Conservation (phyloP, 2,329 filamentous ascomycete genomes). For the Blumeriella jaapii region DNA sequence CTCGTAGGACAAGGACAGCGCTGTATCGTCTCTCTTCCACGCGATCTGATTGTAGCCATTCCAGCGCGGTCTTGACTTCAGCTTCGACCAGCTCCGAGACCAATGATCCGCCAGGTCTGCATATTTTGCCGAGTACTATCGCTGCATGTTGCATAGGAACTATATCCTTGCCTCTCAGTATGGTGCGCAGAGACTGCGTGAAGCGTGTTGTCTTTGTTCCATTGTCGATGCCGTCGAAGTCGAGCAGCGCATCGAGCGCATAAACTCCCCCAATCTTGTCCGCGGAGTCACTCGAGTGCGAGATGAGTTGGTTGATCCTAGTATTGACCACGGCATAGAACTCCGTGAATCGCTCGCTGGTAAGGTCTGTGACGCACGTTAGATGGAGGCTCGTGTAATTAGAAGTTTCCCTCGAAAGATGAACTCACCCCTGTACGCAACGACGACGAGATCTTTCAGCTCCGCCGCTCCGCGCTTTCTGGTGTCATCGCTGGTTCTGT, state of each 20-base stretch:
- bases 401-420: not conserved
- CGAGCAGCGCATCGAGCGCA: constrained; percentile 83
- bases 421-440: constrained; percentile 26
- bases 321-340: constrained; percentile 57
- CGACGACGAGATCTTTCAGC: constrained; percentile 25
- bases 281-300: constrained; percentile 73
- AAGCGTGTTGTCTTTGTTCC: constrained; percentile 92
- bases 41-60: constrained; percentile 92
- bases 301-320: constrained; percentile 61
- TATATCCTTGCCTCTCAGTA: constrained; percentile 83
- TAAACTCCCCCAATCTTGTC: constrained; percentile 88
- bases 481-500: constrained; percentile 24
- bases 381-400: not conserved
- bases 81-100: constrained; percentile 94
- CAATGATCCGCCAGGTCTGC: constrained; percentile 81
- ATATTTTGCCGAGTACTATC: constrained; percentile 78
- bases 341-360: constrained; percentile 64
- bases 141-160: constrained; percentile 85
- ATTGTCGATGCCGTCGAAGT: constrained; percentile 91
- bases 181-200: constrained; percentile 75
- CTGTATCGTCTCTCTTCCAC: constrained; percentile 90
- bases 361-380: constrained; percentile 47
- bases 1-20: constrained; percentile 79
- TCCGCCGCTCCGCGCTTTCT: constrained; percentile 26
- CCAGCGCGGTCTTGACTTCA: constrained; percentile 89